Conservation (phyloP, 225 moss, liverwort and hornwort genomes). For the Neckera pumila region DNA sequence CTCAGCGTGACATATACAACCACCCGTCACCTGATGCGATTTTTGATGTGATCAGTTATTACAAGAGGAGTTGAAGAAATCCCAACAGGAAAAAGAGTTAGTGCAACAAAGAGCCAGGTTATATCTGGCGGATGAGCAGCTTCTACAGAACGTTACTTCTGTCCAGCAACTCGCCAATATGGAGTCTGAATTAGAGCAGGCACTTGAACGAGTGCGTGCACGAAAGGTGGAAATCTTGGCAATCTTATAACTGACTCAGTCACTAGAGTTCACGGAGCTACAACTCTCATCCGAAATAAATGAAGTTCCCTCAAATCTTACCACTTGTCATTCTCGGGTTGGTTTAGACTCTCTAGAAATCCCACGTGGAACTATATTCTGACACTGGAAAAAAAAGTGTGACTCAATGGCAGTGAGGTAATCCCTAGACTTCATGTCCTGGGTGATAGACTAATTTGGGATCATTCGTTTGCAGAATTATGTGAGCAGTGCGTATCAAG, state of each 20-base stretch:
- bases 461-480: slow-evolving; percentile 21
- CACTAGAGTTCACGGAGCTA: background rate
- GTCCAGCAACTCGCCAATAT: slow-evolving; percentile 49
- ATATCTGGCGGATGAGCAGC: slow-evolving; percentile 48
- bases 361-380: background rate
- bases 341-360: background rate
- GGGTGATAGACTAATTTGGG: background rate
- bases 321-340: background rate
- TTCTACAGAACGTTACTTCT: slow-evolving; percentile 38
- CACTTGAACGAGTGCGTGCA: slow-evolving; percentile 52
- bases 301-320: background rate
- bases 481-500: slow-evolving; percentile 50
- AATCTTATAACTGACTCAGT: background rate
- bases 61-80: slow-evolving; percentile 52
- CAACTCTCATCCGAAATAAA: background rate
- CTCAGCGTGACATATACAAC: background rate
- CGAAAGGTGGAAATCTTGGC: slow-evolving; percentile 19
- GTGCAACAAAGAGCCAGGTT: slow-evolving; percentile 52
- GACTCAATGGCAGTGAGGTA: background rate
- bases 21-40: background rate
- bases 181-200: slow-evolving; percentile 51
- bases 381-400: too few species aligned
- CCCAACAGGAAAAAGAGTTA: slow-evolving; percentile 47
- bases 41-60: slow-evolving; percentile 12
- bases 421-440: background rate